Base-by-base conservation (phyloP, 805 yeast species). In the Zygosaccharomyces pseudorouxii region DNA sequence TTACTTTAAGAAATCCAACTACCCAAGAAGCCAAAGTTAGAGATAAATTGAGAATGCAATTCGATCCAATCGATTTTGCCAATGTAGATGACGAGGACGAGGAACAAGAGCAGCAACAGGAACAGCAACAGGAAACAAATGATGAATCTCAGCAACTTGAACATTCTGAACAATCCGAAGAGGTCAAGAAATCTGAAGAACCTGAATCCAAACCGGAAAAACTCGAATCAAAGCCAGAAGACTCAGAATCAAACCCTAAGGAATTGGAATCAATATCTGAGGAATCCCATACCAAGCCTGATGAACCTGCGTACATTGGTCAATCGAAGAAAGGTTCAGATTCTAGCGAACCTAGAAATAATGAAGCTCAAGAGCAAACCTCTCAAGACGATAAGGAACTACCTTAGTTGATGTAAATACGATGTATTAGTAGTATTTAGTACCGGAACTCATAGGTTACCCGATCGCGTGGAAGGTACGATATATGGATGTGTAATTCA, bases 1-100 rank as follows among this genome's bases (percentile, higher is more conserved):
- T 80, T 50, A 70, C 72, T 35, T 64, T 82, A 47, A 77, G 86
- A 60, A 84, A 81, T 57, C 88, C 89, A 48, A 79, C 78, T 16
- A 77, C 81, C 18, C 71, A 70, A 31, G 88, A 82, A 61, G 74
- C 81, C 46, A 74, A 74, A 51, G 65, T 68, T 38, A 78, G 82
- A 69, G 89, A 82, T 63, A 69, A 69, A 45, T 56, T 74, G 25
- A 77, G 89, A 69, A 78, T 82, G 54, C 78, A 71, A 50, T 83
- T 70, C 55, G 89, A 83, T 68, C 89, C 89, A 41, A 81, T 83
- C 77, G 86, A 83, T 61, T 83, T 66, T 49, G 68, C 69, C 14
- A 60, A 59, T 27, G 62, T 65, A 2, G 69, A 65, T 27, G 66
- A 62, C 6, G 66, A 62, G 6, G 62, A 54, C n/a, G 60, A 56